A percentile compares a stretch with the other conserved stretches of the same genome.
phyloP scores from a whole-genome alignment of 352 stramenopile species.

The Pythium guiyangense region DNA sequence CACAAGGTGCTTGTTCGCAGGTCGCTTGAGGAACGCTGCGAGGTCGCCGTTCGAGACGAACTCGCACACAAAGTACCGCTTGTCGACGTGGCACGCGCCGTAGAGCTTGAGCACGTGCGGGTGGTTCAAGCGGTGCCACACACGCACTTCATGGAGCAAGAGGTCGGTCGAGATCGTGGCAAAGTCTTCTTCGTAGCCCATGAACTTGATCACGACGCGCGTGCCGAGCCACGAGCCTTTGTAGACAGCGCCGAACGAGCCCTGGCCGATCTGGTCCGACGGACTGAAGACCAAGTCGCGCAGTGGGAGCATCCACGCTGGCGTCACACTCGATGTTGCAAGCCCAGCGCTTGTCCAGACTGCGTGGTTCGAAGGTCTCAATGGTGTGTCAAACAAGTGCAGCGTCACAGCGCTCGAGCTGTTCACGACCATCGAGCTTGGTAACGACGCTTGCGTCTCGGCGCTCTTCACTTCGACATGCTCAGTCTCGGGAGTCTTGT shows the following conservation, averaged over 20 bases:
- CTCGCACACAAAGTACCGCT: too few relatives aligned
- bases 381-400: not conserved
- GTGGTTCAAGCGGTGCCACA: too few relatives aligned
- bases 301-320: slow-evolving; percentile 2
- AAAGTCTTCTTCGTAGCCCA: slow-evolving; percentile 1
- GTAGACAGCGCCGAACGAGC: slow-evolving; percentile 2
- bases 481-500: not conserved
- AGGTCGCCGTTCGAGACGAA: not conserved
- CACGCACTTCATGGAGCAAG: not conserved
- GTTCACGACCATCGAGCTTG: not conserved
- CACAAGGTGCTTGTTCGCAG: not conserved
- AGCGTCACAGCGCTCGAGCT: not conserved
- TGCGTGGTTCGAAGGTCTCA: not conserved
- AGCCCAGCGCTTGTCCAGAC: not conserved
- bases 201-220: slow-evolving; percentile 3
- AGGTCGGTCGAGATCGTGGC: not conserved
- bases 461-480: not conserved
- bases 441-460: not conserved
- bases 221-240: slow-evolving; percentile 1
- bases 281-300: not conserved
- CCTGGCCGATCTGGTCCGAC: not conserved
- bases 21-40: not conserved
- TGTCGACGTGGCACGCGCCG: too few relatives aligned
- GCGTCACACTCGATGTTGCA: not conserved
- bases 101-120: too few relatives aligned